Percentiles rank a stretch among this genome's conserved stretches.
phyloP scores from a whole-genome alignment of 768 basidiomycete genomes.

The Collybia mongolica region DNA sequence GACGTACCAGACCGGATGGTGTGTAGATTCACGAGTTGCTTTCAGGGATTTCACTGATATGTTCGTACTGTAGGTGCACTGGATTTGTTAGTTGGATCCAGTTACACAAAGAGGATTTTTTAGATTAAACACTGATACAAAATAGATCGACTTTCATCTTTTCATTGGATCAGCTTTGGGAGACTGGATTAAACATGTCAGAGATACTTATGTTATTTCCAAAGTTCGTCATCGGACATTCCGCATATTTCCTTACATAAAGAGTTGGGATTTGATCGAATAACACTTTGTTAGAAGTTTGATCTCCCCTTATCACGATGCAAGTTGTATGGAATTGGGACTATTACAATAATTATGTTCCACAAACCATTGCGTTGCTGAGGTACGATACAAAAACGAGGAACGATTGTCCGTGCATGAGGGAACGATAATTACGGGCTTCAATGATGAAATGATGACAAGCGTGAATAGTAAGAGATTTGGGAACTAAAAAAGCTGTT shows the following conservation, averaged over 20 bases:
- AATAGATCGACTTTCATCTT: not conserved
- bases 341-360: not conserved
- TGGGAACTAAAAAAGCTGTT: not conserved
- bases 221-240: not conserved
- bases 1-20: constrained; percentile 22
- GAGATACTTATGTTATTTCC: too few species aligned
- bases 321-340: not conserved
- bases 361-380: not conserved
- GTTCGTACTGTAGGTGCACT: not conserved
- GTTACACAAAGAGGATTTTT: constrained; percentile 18
- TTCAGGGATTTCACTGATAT: not conserved
- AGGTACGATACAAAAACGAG: not conserved
- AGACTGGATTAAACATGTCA: too few species aligned
- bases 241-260: not conserved
- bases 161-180: too few species aligned
- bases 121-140: constrained; percentile 4
- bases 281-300: too few species aligned
- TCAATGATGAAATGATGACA: not conserved
- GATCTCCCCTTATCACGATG: not conserved
- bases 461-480: not conserved
- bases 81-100: constrained; percentile 17
- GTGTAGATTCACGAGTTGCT: not conserved
- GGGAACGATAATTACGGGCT: not conserved
- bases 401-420: not conserved
- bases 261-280: not conserved